A percentile compares a stretch with the other conserved stretches of the same genome.
phyloP scores from a whole-genome alignment of 129 eudicot species.

The Mikania micrantha region DNA sequence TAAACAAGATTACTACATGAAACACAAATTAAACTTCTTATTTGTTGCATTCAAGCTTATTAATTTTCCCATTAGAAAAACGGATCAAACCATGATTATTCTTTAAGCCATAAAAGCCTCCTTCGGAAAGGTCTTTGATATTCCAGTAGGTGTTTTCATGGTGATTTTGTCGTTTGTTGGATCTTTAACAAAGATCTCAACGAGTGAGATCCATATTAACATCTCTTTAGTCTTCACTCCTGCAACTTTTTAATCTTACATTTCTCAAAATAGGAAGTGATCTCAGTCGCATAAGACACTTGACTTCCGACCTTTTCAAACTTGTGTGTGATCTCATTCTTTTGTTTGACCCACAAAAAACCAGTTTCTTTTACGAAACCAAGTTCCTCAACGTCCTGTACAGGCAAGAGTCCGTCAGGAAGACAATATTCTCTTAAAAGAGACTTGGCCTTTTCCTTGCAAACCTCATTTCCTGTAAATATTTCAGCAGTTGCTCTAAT shows the following conservation, averaged over 20 bases:
- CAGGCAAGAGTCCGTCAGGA: slow-evolving; percentile 62
- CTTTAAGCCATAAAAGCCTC: slow-evolving; percentile 30
- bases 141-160: slow-evolving; percentile 45
- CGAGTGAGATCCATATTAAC: slow-evolving; percentile 41
- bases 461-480: slow-evolving; percentile 37
- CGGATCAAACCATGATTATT: neutral
- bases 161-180: slow-evolving; percentile 40
- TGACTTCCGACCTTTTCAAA: slow-evolving; percentile 44
- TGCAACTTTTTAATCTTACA: slow-evolving; percentile 45
- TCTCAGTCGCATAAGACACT: slow-evolving; percentile 46
- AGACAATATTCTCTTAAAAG: slow-evolving; percentile 41
- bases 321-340: slow-evolving; percentile 48
- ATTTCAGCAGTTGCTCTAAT: slow-evolving; percentile 41
- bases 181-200: slow-evolving; percentile 32
- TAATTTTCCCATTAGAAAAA: neutral
- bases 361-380: slow-evolving; percentile 57
- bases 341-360: slow-evolving; percentile 54
- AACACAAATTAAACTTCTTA: neutral
- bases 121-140: slow-evolving; percentile 34
- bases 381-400: slow-evolving; percentile 42
- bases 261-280: slow-evolving; percentile 36
- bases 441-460: slow-evolving; percentile 31
- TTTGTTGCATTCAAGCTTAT: neutral
- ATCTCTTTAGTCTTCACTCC: slow-evolving; percentile 66
- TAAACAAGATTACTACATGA: neutral